Conservation (phyloP, 352 stramenopile species). For the Pythium volutum region DNA sequence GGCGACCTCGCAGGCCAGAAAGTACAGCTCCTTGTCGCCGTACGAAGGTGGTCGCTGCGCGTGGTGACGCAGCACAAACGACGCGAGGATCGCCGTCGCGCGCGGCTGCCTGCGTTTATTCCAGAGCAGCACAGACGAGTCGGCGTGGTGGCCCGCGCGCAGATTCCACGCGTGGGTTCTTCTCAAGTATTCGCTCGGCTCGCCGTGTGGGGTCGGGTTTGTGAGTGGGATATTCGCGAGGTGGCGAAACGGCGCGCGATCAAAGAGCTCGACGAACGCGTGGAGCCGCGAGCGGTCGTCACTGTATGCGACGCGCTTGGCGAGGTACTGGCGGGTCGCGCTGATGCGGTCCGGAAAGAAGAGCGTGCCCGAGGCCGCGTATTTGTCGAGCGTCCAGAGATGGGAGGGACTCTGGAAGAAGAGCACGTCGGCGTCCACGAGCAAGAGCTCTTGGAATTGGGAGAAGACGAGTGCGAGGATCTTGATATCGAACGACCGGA, state of each 20-base stretch:
- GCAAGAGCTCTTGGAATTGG: conserved; percentile 65
- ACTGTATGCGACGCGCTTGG: conserved; percentile 23
- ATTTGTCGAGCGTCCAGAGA: conserved; percentile 56
- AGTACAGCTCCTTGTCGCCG: conserved; percentile 80
- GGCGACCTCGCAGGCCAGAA: conserved; percentile 60
- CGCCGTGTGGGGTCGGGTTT: conserved; percentile 18
- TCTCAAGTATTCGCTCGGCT: conserved; percentile 53
- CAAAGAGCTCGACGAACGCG: conserved; percentile 52
- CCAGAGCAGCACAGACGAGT: conserved; percentile 77
- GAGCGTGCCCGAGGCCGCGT: conserved; percentile 49
- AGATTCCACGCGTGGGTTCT: conserved; percentile 65
- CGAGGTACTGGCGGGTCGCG: conserved; percentile 40
- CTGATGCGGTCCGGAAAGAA: conserved; percentile 72
- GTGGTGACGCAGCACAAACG: conserved; percentile 41
- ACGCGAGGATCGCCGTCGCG: conserved; percentile 58
- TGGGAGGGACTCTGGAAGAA: conserved; percentile 56
- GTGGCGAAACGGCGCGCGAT: conserved; percentile 38
- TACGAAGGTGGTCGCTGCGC: conserved; percentile 40
- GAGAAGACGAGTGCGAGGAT: conserved; percentile 61
- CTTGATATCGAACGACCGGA: conserved; percentile 67
- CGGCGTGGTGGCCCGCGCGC: conserved; percentile 60
- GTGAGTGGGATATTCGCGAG: conserved; percentile 35
- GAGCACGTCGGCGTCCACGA: conserved; percentile 69
- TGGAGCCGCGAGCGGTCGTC: conserved; percentile 33
- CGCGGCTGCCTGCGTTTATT: conserved; percentile 64